Percentiles rank a stretch among this genome's conserved stretches.
These are phyloP conservation scores for Pseudoturritis turrita DNA, from an alignment of 345 rosid genomes.

Conservation along the genomic window DNA sequence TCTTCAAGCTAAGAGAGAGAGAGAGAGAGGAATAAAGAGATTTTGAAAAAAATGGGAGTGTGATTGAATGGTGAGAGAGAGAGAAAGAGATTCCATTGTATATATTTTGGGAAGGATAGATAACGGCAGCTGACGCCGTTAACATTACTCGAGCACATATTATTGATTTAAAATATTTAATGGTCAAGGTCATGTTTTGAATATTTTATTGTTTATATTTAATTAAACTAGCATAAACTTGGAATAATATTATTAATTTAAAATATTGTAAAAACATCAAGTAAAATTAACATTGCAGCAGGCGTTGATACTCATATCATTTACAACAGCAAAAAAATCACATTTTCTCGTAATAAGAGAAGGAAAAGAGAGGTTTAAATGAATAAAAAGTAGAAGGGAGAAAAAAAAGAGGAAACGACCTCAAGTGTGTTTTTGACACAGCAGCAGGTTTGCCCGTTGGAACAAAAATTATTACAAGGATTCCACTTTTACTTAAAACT, in stretches of 20 bases:
- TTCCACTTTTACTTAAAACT: constrained; percentile 18
- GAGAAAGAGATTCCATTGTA: constrained; percentile 23
- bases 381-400: not conserved
- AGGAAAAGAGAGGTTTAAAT: not conserved
- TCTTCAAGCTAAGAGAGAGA: constrained; percentile 30
- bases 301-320: not conserved
- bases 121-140: constrained; percentile 35
- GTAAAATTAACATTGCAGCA: not conserved
- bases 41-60: constrained; percentile 11
- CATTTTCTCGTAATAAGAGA: not conserved
- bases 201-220: not conserved
- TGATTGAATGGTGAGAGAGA: constrained; percentile 16
- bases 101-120: constrained; percentile 26
- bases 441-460: constrained; percentile 13
- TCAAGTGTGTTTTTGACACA: not conserved
- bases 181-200: not conserved
- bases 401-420: constrained; percentile 1
- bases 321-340: not conserved
- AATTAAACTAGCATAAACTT: not conserved
- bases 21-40: constrained; percentile 3
- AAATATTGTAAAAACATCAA: not conserved
- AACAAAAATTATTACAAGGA: constrained; percentile 13
- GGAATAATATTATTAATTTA: not conserved
- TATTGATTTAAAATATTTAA: no score
- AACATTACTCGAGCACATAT: not conserved